Percentiles rank a stretch among this genome's conserved stretches.
Conservation (phyloP, 1,139 yeast genomes). For the Yarrowia galli region DNA sequence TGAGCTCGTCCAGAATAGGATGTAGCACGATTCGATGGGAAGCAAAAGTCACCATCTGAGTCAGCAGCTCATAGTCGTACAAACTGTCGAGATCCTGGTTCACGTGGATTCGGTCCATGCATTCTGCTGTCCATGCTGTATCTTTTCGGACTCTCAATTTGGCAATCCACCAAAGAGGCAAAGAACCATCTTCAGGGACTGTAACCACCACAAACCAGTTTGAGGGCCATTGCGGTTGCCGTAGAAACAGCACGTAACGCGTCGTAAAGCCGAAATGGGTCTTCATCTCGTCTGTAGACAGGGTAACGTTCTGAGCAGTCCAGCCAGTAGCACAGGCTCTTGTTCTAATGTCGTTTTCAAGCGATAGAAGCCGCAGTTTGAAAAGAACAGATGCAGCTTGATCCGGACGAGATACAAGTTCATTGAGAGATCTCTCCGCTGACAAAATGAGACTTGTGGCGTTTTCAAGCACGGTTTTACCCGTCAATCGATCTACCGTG, state of each 20-base stretch:
- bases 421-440: conserved; percentile 49
- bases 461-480: conserved; percentile 48
- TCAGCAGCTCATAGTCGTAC: conserved; percentile 46
- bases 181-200: conserved; percentile 43
- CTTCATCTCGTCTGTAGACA: conserved; percentile 46
- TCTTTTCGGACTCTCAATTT: conserved; percentile 47
- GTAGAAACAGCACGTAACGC: conserved; percentile 47
- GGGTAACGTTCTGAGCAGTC: conserved; percentile 46
- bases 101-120: conserved; percentile 45
- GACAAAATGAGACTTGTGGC: conserved; percentile 47
- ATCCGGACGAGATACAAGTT: conserved; percentile 45
- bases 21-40: conserved; percentile 46
- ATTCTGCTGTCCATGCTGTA: conserved; percentile 46
- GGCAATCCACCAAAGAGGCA: conserved; percentile 49
- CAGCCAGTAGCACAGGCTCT: conserved; percentile 51
- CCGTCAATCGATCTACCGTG: conserved; percentile 49
- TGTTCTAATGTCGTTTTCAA: conserved; percentile 49
- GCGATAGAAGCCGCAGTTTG: conserved; percentile 47
- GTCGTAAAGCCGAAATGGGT: conserved; percentile 44
- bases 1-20: conserved; percentile 45
- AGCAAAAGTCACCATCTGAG: conserved; percentile 45
- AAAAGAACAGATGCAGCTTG: conserved; percentile 46
- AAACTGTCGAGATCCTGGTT: conserved; percentile 41
- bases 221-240: conserved; percentile 49
- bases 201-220: conserved; percentile 52